Base-by-base conservation (phyloP, 2,329 filamentous ascomycete genomes). In the Calonectria pauciramosa region DNA sequence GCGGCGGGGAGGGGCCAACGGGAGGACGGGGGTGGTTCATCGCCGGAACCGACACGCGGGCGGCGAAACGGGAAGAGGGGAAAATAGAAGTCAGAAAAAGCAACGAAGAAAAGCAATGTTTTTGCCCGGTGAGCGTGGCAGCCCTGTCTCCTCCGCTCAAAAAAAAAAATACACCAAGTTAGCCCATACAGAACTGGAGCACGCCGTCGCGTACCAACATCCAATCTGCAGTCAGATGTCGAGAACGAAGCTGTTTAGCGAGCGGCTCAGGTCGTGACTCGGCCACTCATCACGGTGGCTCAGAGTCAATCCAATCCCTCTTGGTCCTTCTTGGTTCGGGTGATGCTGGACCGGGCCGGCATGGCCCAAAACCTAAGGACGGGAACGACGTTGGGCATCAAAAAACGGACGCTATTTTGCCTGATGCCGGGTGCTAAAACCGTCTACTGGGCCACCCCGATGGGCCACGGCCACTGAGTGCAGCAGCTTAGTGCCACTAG, bases 291-390 rank as follows among this genome's bases (percentile, higher is more conserved):
- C 71, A 70, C 63, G 30, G 56, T 76, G 63, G 73, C 59, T 72
- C 68, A 71, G 70, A 67, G 72, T 74, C 70, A 47, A 47, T 47
- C 44, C 44, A 47, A 72, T 78, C 49, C 47, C 56, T 65, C 73
- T 74, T 68, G 49, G 56, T 70, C 75, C 76, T 67, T 75, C 56
- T 78, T 78, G 77, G 64, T 63, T 80, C 75, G 74, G 80, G 75
- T 75, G 73, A 73, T 79, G 71, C 75, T 80, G 77, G 78, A 71
- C 80, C 80, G 80, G 80, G 72, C 80, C 80, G 79, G 79, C 74
- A 70, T 73, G 70, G 72, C 71, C 73, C 73, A 70, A 76, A 76
- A 73, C 76, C 77, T 68, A 79, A 77, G 64, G 67, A 66, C 65
- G 72, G 75, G 70, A 75, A 66, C 63, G 59, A 73, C 73, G 78